These are phyloP conservation scores for Trametes sanguinea DNA, from an alignment of 768 basidiomycete species.

Conservation along the genomic window DNA sequence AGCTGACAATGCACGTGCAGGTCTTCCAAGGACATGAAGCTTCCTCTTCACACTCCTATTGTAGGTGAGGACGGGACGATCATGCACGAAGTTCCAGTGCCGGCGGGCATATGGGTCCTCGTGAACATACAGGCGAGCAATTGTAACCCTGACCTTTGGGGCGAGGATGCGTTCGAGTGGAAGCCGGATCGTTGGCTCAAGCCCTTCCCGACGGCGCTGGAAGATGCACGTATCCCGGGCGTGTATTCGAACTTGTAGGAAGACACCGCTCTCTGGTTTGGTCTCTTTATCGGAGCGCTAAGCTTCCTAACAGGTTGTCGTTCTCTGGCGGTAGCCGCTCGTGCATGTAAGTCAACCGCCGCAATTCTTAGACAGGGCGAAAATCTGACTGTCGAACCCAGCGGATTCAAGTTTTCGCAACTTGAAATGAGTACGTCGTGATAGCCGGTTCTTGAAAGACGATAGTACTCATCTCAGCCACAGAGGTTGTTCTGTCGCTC, in stretches of 20 bases:
- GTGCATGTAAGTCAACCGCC: slow-evolving; percentile 26
- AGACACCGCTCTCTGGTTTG: too few relatives aligned
- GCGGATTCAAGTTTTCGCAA: slow-evolving; percentile 29
- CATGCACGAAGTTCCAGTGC: slow-evolving; percentile 32
- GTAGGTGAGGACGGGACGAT: slow-evolving; percentile 14
- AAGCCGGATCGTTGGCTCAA: slow-evolving; percentile 46
- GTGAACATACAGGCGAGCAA: slow-evolving; percentile 45
- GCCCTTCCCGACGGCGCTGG: slow-evolving; percentile 11
- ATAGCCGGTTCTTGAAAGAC: neutral
- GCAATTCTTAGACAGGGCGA: too few relatives aligned
- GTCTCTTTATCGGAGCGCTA: neutral
- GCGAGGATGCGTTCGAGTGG: slow-evolving; percentile 44
- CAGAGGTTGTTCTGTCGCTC: slow-evolving; percentile 33
- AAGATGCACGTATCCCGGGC: slow-evolving; percentile 21
- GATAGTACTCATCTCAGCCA: neutral
- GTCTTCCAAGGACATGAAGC: slow-evolving; percentile 36
- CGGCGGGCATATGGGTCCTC: slow-evolving; percentile 41
- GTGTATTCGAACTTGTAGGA: slow-evolving; percentile 25
- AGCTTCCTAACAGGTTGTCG: slow-evolving; percentile 21
- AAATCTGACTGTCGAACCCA: neutral
- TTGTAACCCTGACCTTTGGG: slow-evolving; percentile 44
- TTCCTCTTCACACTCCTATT: slow-evolving; percentile 20
- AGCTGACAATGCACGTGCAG: neutral
- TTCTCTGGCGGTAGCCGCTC: slow-evolving; percentile 27
- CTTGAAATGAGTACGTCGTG: slow-evolving; percentile 27